phyloP scores from a whole-genome alignment of 352 stramenopile species.

The Phytophthora cajani region DNA sequence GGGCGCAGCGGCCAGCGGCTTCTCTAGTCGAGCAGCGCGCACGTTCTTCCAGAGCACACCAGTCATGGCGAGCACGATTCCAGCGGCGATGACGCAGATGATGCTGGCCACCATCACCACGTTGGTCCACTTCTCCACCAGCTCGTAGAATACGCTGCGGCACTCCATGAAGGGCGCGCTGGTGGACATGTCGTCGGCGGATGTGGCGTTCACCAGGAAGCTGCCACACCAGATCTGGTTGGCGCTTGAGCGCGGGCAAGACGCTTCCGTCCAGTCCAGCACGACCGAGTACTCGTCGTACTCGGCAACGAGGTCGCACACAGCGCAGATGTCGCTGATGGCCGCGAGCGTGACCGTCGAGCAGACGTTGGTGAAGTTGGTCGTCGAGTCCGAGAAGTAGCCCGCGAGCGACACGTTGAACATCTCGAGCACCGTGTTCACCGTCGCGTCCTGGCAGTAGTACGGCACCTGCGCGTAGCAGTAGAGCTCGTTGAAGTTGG shows the following conservation, averaged over 20 bases:
- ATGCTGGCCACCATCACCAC: constrained; percentile 62
- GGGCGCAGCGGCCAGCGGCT: constrained; percentile 15
- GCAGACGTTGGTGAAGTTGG: constrained; percentile 65
- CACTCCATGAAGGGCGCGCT: constrained; percentile 75
- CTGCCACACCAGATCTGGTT: constrained; percentile 79
- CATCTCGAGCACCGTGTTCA: constrained; percentile 57
- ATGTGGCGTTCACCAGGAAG: constrained; percentile 65
- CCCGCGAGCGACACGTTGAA: constrained; percentile 59
- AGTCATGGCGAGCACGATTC: constrained; percentile 62
- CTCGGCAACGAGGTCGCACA: constrained; percentile 59
- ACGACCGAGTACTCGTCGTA: constrained; percentile 73
- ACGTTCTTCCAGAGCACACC: constrained; percentile 59
- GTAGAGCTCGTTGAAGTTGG: constrained; percentile 85
- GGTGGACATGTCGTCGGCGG: constrained; percentile 44
- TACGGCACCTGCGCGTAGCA: constrained; percentile 83
- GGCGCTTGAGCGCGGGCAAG: constrained; percentile 54
- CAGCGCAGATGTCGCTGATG: constrained; percentile 62
- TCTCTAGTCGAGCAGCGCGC: constrained; percentile 27
- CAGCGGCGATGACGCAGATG: constrained; percentile 57
- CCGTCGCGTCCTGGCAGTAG: constrained; percentile 65
- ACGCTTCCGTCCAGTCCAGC: constrained; percentile 64
- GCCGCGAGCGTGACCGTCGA: constrained; percentile 44
- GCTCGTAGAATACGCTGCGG: constrained; percentile 59
- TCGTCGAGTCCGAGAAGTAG: constrained; percentile 46
- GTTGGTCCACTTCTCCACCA: constrained; percentile 77